Base-by-base conservation (phyloP, 73 alveolate genomes). In the Diophrys sp. region DNA sequence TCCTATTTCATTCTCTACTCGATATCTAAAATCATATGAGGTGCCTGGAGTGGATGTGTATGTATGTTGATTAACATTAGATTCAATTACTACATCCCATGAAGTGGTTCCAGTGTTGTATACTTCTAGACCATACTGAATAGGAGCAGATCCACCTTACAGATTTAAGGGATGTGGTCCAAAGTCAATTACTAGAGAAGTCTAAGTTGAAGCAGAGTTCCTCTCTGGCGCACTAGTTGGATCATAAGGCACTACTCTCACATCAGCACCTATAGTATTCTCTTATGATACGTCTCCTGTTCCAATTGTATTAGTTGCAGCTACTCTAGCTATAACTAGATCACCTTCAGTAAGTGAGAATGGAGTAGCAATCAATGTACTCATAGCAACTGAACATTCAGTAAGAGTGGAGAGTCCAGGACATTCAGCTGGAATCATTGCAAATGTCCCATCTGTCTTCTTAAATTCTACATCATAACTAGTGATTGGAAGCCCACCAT, bases 1-100 rank as follows among this genome's bases (percentile, higher is more conserved):
- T 1, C 93, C 93, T 57, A 79, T 87, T 62, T 67, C 85, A 73
- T 86, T 86, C 70, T 33, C 70, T 14, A 78, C 78, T 62, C 89
- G 56, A 56, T 86, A 86, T 33, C 75, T 79, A 23, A 80, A 28
- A 32, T 87, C 33, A 67, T 70, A 73, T 30, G 83, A 70, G 14
- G 33, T 27, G n/a, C 93, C 89, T 74, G 53, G 53, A 0, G 74
- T 80, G 5, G 82, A 55, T 66, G 11, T 78, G 18, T 87, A 70
- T 18, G 94, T 87, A 24, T 53, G 83, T 0, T 78, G 81, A 25
- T 85, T 56, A 56, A 78, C 57, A 8, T 56, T 25, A 24, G 81
- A 18, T 28, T 80, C 89, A 0, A 88, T 84, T 29, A 29, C 67
- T 14, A 86, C 56, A 44, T 34, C 62, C 2, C 31, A 23, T 73